Percentiles rank a stretch among this genome's conserved stretches.
phyloP scores from a whole-genome alignment of 305 asterid species.

The Ilex paraguariensis region DNA sequence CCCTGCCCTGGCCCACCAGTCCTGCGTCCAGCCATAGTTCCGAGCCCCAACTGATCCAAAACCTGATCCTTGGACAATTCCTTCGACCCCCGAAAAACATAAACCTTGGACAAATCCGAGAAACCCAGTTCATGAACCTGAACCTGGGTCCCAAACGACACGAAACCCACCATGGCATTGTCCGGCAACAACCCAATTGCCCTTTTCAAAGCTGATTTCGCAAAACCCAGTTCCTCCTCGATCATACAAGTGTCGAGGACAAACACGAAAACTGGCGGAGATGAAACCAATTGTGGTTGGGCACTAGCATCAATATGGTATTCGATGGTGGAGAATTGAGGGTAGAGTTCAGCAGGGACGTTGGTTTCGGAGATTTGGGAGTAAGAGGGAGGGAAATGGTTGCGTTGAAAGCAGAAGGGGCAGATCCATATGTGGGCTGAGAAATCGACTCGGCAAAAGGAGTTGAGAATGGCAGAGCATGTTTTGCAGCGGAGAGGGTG shows the following conservation, averaged over 20 bases:
- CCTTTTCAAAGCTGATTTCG: constrained; percentile 79
- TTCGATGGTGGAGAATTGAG: constrained; percentile 76
- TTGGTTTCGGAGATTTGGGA: constrained; percentile 63
- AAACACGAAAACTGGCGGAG: constrained; percentile 61
- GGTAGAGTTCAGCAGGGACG: constrained; percentile 82
- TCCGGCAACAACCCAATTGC: constrained; percentile 91
- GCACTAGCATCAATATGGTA: constrained; percentile 21
- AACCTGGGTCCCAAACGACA: constrained; percentile 92
- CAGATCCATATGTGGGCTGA: constrained; percentile 93
- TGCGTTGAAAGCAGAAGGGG: constrained; percentile 86
- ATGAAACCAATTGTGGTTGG: constrained; percentile 29
- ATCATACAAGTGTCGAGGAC: constrained; percentile 91
- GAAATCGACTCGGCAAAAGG: constrained; percentile 83
- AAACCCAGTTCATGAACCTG: constrained; percentile 95
- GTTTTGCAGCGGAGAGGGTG: constrained; percentile 79
- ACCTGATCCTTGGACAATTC: constrained; percentile 82
- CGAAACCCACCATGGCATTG: constrained; percentile 91
- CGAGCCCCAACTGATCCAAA: constrained; percentile 88
- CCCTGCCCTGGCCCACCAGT: constrained; percentile 43
- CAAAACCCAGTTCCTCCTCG: constrained; percentile 87
- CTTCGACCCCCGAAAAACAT: constrained; percentile 83
- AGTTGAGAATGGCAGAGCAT: constrained; percentile 72
- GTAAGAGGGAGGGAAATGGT: constrained; percentile 78
- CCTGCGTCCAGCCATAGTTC: constrained; percentile 27
- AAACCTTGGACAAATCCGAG: constrained; percentile 82